Evolutionary conservation across 768 basidiomycete genomes (phyloP).

Genomic region (Pleurotus salmoneostramineus): DNA sequence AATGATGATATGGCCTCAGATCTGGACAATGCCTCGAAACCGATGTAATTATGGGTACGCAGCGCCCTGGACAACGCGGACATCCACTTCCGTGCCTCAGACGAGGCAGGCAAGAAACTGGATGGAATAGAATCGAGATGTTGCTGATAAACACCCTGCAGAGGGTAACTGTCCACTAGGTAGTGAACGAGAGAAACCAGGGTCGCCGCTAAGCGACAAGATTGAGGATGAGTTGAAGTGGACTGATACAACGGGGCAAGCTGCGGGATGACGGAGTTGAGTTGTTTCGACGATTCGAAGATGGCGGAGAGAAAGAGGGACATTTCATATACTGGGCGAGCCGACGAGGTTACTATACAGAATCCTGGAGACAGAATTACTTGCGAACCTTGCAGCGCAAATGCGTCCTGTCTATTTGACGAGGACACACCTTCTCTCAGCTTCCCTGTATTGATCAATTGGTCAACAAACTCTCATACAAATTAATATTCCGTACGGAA

Average conservation of each 20-base stretch:
- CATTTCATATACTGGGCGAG: slow-evolving; percentile 60
- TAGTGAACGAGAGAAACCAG: slow-evolving; percentile 57
- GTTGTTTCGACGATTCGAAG: slow-evolving; percentile 60
- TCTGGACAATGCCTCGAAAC: slow-evolving; percentile 42
- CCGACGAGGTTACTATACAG: neutral
- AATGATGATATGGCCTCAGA: slow-evolving; percentile 15
- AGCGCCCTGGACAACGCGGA: slow-evolving; percentile 44
- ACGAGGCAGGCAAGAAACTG: slow-evolving; percentile 31
- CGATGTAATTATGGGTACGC: slow-evolving; percentile 50
- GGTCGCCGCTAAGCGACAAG: slow-evolving; percentile 23
- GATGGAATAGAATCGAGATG: slow-evolving; percentile 37
- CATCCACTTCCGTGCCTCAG: slow-evolving; percentile 47
- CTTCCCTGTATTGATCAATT: slow-evolving; percentile 49
- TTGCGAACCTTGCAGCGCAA: slow-evolving; percentile 63
- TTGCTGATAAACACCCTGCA: slow-evolving; percentile 53
- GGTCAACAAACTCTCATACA: neutral
- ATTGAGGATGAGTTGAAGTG: slow-evolving; percentile 15
- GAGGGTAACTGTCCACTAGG: slow-evolving; percentile 57
- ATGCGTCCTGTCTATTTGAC: slow-evolving; percentile 52
- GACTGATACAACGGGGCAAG: slow-evolving; percentile 49
- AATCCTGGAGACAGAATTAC: neutral
- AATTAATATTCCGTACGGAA: slow-evolving; percentile 47
- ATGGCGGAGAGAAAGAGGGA: slow-evolving; percentile 63
- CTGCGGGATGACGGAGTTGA: slow-evolving; percentile 55
- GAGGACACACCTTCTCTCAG: slow-evolving; percentile 71